Conservation (phyloP, 2,329 filamentous ascomycete genomes). For the Trichoderma koningii region DNA sequence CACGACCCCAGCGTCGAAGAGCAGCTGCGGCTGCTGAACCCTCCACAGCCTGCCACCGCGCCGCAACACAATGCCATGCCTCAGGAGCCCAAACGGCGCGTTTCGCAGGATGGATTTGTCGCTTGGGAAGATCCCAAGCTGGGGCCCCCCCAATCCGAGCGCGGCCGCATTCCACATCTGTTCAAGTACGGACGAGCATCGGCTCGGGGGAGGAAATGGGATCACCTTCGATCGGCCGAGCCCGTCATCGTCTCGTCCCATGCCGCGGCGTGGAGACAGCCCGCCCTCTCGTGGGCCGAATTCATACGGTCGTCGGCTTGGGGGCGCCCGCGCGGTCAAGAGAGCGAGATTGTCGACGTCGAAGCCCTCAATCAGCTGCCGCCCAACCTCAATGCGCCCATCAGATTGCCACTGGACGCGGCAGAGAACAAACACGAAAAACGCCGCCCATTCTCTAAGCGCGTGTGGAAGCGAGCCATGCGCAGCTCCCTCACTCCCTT, state of each 20-base stretch:
- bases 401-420: slow-evolving; percentile 39
- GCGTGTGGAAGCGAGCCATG: slow-evolving; percentile 68
- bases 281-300: slow-evolving; percentile 52
- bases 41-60: slow-evolving; percentile 43
- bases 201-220: slow-evolving; percentile 56
- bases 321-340: slow-evolving; percentile 50
- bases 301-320: slow-evolving; percentile 58
- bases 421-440: slow-evolving; percentile 36
- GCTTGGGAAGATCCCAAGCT: slow-evolving; percentile 44
- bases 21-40: slow-evolving; percentile 43
- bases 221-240: slow-evolving; percentile 60
- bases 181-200: slow-evolving; percentile 52
- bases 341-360: slow-evolving; percentile 51
- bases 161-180: slow-evolving; percentile 48
- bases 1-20: slow-evolving; percentile 44
- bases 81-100: slow-evolving; percentile 43
- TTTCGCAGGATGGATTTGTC: slow-evolving; percentile 53
- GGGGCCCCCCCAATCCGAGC: slow-evolving; percentile 40
- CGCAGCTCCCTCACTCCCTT: slow-evolving; percentile 84
- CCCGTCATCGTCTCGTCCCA: slow-evolving; percentile 60
- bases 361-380: slow-evolving; percentile 50
- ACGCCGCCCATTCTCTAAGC: slow-evolving; percentile 49
- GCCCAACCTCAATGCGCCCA: slow-evolving; percentile 49
- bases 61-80: slow-evolving; percentile 49
- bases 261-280: slow-evolving; percentile 44